A percentile compares a stretch with the other conserved stretches of the same genome.
Conservation (phyloP, 1,284 basidiomycete genomes). For the Trichosporon sp. region DNA sequence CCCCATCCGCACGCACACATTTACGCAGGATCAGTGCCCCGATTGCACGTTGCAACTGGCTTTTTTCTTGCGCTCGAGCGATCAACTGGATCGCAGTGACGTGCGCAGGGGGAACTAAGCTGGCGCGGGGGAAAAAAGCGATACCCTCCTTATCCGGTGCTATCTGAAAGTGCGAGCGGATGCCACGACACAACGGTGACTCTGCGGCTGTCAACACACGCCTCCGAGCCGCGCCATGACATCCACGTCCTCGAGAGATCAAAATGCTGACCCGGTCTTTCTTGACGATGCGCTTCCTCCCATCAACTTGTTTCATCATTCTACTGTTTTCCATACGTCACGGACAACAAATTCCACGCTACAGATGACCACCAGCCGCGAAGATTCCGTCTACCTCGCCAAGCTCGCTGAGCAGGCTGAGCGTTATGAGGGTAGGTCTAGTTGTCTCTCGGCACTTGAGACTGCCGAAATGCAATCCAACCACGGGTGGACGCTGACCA, state of each 20-base stretch:
- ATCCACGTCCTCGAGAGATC: not conserved
- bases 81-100: not conserved
- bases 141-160: not conserved
- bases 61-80: not conserved
- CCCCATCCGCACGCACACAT: not conserved
- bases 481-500: slow-evolving; percentile 9
- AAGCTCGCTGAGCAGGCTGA: slow-evolving; percentile 99
- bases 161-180: not conserved
- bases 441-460: not conserved
- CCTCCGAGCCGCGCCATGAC: not conserved
- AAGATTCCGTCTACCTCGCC: slow-evolving; percentile 98
- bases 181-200: not conserved
- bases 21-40: not conserved
- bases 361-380: slow-evolving; percentile 75
- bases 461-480: too few relatives aligned
- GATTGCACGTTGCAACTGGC: not conserved
- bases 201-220: not conserved
- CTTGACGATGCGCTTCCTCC: not conserved
- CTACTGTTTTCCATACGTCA: slow-evolving; percentile 5
- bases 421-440: slow-evolving; percentile 87
- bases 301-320: not conserved
- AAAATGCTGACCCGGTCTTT: slow-evolving; percentile 9
- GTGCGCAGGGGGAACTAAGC: not conserved
- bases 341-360: not conserved
- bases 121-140: not conserved